Evolutionary conservation across 768 basidiomycete genomes (phyloP).

Genomic region (Rossbeevera mucosa): DNA sequence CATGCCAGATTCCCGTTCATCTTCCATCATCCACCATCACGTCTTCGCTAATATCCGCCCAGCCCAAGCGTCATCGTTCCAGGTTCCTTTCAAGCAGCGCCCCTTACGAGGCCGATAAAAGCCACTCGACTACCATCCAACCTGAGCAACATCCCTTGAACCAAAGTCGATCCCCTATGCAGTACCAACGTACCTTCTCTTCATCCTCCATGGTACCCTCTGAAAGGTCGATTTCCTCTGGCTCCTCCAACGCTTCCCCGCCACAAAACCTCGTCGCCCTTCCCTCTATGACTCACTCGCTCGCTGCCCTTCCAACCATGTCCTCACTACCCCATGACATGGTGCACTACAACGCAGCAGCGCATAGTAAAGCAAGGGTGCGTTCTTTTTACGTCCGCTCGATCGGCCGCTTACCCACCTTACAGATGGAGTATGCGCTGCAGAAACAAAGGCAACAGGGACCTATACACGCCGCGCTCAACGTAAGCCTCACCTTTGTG

Average conservation of each 20-base stretch:
- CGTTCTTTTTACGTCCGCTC: background rate
- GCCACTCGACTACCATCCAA: background rate
- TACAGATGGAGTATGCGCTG: conserved; percentile 30
- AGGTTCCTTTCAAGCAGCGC: conserved; percentile 19
- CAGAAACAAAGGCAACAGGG: conserved; percentile 31
- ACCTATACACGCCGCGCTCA: conserved; percentile 20
- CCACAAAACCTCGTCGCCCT: conserved; percentile 28
- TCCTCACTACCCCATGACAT: conserved; percentile 29
- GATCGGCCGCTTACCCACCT: conserved; percentile 4
- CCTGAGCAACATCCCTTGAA: conserved; percentile 8
- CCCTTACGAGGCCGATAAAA: conserved; percentile 28
- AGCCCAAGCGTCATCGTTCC: conserved; percentile 20
- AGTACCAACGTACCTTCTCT: conserved; percentile 28
- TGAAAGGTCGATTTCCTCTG: conserved; percentile 31
- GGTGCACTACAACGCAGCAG: conserved; percentile 29
- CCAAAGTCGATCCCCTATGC: conserved; percentile 23
- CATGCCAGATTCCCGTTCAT: conserved; percentile 34
- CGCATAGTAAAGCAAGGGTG: conserved; percentile 30
- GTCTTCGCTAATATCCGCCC: conserved; percentile 34
- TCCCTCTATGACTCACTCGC: conserved; percentile 32
- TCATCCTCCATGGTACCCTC: conserved; percentile 32
- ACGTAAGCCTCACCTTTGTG: conserved; percentile 14
- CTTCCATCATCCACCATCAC: conserved; percentile 26
- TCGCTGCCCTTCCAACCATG: conserved; percentile 30
- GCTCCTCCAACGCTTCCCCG: conserved; percentile 29